Evolutionary conservation across 1,284 basidiomycete species (phyloP), one percentile per base, ranked within the genome.

Genomic region (Fomitopsis pinicola): DNA sequence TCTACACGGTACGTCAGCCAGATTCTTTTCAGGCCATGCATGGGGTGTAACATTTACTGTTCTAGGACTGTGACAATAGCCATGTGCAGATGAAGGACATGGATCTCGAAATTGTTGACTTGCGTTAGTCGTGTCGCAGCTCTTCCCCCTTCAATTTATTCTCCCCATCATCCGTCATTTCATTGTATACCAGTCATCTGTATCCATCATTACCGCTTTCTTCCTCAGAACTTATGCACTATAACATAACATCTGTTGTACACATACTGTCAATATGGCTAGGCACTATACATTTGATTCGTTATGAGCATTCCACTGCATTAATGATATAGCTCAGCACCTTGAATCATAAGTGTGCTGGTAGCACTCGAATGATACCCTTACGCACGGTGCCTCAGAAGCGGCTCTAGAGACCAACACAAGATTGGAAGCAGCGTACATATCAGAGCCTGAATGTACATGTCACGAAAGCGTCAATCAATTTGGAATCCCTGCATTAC

Each of bases 41-140:
- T 17, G 15, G 8, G 10, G 26, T 52, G 36, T 40, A 7, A 36
- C n/a, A 7, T 54, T 50, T 33, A 50, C 53, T 17, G 40, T 45
- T 50, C 22, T 59, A 90, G 88, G 87, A 91, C 66, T 87, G 88
- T 42, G 89, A 92, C 72, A 89, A 87, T 71, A 87, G 87, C 5
- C 90, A 92, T 73, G 89, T 92, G n/a, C 84, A 86, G 70, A 87
- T 89, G 82, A 85, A 80, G 68, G 87, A 91, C 61, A 71, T 83
- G 46, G 72, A 82, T 3, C 53, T 63, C 35, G 62, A 63, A 50
- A 63, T 63, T 28, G 59, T 63, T 14, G 62, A 63, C 42, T 30
- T 63, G 55, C 62, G 62, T 46, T 52, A 17, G 45, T 58, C 26
- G 19, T 12, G 53, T 9, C 3, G 42, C 33, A 38, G 5, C 35